Conservation (phyloP, 371 early-diverging fungal genomes). For the Encephalitozoon intestinalis region DNA sequence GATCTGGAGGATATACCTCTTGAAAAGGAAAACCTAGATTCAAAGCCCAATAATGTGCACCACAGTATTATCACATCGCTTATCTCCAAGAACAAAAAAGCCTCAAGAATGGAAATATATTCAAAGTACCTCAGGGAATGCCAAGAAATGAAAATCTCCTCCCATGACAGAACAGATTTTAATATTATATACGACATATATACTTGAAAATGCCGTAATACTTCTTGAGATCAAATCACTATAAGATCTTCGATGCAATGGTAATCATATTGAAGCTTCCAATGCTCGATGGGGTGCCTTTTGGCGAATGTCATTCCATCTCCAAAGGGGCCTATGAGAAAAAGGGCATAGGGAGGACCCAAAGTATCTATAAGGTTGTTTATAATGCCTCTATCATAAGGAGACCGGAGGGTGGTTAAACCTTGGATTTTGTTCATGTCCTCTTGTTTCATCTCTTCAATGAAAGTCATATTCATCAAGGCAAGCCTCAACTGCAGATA, state of each 20-base stretch:
- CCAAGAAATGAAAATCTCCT: slow-evolving; percentile 3
- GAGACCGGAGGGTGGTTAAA: not conserved
- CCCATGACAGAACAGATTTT: slow-evolving; percentile 30
- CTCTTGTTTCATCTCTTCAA: slow-evolving; percentile 3
- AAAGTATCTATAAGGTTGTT: slow-evolving; percentile 3
- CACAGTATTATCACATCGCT: not conserved
- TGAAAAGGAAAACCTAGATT: not conserved
- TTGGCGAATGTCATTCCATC: not conserved
- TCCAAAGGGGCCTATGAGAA: not conserved
- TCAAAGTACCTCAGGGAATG: slow-evolving; percentile 2
- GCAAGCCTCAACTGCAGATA: slow-evolving; percentile 2
- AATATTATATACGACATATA: slow-evolving; percentile 31
- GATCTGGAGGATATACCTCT: not conserved
- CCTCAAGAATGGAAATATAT: not conserved
- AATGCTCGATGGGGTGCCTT: not conserved
- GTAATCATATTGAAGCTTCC: not conserved
- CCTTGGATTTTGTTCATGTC: not conserved
- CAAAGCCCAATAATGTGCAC: not conserved
- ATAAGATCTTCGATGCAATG: not conserved
- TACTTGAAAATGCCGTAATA: not conserved
- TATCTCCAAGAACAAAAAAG: not conserved
- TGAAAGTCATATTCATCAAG: slow-evolving; percentile 3
- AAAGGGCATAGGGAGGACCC: not conserved
- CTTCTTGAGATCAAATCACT: not conserved
- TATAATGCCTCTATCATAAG: not conserved